Evolutionary conservation across 805 yeast species (phyloP).

Genomic region (Kazachstania psychrophila): DNA sequence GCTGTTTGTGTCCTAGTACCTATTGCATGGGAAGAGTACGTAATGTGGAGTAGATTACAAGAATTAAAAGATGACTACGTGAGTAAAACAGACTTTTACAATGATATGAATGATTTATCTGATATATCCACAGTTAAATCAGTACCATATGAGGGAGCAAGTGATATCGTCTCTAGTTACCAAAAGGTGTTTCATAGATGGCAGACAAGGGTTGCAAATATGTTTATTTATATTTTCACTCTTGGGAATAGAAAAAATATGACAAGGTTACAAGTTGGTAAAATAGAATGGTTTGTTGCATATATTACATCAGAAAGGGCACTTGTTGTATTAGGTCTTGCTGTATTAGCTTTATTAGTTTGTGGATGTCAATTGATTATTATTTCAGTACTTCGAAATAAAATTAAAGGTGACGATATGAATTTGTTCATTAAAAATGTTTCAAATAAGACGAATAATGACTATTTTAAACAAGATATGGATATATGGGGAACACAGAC

Average conservation of each 20-base stretch:
- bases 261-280: constrained; percentile 6
- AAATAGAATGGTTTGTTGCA: constrained; percentile 31
- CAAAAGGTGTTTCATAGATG: constrained; percentile 17
- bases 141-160: neutral
- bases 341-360: constrained; percentile 46
- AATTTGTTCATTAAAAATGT: neutral
- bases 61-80: constrained; percentile 23
- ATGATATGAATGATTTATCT: neutral
- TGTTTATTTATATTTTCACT: constrained; percentile 3
- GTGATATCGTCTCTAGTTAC: constrained; percentile 16
- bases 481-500: constrained; percentile 46
- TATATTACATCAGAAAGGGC: constrained; percentile 49
- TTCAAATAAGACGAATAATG: constrained; percentile 3
- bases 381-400: constrained; percentile 21
- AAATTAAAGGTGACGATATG: constrained; percentile 1
- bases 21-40: constrained; percentile 37
- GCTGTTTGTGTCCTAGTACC: constrained; percentile 38
- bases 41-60: constrained; percentile 40
- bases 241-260: neutral
- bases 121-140: neutral
- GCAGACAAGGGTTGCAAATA: constrained; percentile 10
- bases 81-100: neutral
- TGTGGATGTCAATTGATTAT: constrained; percentile 48
- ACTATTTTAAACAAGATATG: constrained; percentile 29
- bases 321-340: constrained; percentile 40